A percentile compares a stretch with the other conserved stretches of the same genome.
These are phyloP conservation scores for Zasmidium cellare DNA, from an alignment of 2,329 filamentous ascomycete genomes.

Conservation along the genomic window DNA sequence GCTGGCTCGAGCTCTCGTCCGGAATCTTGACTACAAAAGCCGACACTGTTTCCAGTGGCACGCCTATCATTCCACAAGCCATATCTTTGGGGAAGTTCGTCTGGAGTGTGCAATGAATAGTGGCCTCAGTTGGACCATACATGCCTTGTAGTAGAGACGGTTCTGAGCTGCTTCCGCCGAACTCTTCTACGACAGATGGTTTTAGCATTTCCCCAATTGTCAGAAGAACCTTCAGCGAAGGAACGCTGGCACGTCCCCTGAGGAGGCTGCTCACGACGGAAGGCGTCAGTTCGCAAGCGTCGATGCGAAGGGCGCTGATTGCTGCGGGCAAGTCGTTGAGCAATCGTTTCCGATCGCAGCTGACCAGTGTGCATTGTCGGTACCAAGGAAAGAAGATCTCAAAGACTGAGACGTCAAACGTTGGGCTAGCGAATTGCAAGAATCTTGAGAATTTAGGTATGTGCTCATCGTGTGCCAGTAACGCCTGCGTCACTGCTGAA, in stretches of 20 bases:
- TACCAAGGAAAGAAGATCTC: slow-evolving; percentile 89
- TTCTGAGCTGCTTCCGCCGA: slow-evolving; percentile 59
- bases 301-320: slow-evolving; percentile 66
- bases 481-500: slow-evolving; percentile 73
- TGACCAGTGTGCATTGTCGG: slow-evolving; percentile 70
- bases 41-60: slow-evolving; percentile 78
- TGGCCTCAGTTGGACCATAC: slow-evolving; percentile 91
- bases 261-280: slow-evolving; percentile 81
- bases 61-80: slow-evolving; percentile 69
- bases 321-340: slow-evolving; percentile 71
- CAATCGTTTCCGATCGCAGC: slow-evolving; percentile 67
- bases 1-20: neutral
- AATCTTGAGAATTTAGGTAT: slow-evolving; percentile 78
- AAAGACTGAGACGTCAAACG: slow-evolving; percentile 92
- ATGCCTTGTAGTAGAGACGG: slow-evolving; percentile 79
- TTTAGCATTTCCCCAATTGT: slow-evolving; percentile 96
- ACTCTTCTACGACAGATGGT: slow-evolving; percentile 72
- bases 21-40: slow-evolving; percentile 62
- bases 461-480: slow-evolving; percentile 77
- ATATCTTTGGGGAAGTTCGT: slow-evolving; percentile 58
- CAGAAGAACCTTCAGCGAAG: slow-evolving; percentile 68
- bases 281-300: slow-evolving; percentile 86
- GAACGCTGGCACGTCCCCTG: slow-evolving; percentile 65
- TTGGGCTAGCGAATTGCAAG: slow-evolving; percentile 87
- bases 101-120: slow-evolving; percentile 85